These are phyloP conservation scores for Monilinia fructicola DNA, from an alignment of 2,329 filamentous ascomycete genomes.

Conservation along the genomic window DNA sequence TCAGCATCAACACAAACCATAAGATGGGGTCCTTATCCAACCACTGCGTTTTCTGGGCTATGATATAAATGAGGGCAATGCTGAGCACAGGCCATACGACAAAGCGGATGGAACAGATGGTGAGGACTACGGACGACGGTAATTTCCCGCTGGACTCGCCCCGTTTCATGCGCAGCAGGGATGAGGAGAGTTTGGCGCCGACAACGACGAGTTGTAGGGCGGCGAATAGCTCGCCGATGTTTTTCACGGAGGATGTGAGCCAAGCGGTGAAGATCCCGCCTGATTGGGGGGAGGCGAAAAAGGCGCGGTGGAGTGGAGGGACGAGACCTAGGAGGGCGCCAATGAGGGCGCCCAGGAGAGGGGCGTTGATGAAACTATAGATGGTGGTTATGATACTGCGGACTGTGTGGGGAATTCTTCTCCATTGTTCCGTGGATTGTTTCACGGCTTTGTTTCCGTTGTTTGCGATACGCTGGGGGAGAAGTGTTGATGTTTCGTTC, in stretches of 20 bases:
- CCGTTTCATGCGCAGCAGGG: slow-evolving; percentile 48
- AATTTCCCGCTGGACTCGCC: slow-evolving; percentile 43
- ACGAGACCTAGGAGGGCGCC: slow-evolving; percentile 60
- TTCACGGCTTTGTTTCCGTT: neutral
- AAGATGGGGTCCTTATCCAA: slow-evolving; percentile 60
- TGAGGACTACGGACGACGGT: slow-evolving; percentile 50
- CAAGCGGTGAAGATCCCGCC: slow-evolving; percentile 66
- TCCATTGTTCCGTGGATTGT: slow-evolving; percentile 19
- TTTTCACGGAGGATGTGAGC: slow-evolving; percentile 61
- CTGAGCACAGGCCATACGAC: slow-evolving; percentile 59
- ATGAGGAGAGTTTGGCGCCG: slow-evolving; percentile 60
- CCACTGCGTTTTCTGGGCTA: slow-evolving; percentile 53
- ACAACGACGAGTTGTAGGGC: slow-evolving; percentile 64
- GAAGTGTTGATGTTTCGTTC: slow-evolving; percentile 31
- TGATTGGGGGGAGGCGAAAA: slow-evolving; percentile 56
- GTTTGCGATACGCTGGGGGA: slow-evolving; percentile 26
- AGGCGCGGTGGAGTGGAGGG: slow-evolving; percentile 58
- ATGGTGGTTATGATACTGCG: slow-evolving; percentile 35
- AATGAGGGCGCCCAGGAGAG: slow-evolving; percentile 58
- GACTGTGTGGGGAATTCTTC: slow-evolving; percentile 31
- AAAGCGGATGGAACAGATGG: slow-evolving; percentile 57
- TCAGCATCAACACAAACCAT: slow-evolving; percentile 59
- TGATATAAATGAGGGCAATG: slow-evolving; percentile 53
- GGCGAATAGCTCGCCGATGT: slow-evolving; percentile 63
- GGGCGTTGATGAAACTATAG: slow-evolving; percentile 58